Percentiles rank a stretch among this genome's conserved stretches.
phyloP scores from a whole-genome alignment of 768 basidiomycete genomes.

The Lenzites betulinus region DNA sequence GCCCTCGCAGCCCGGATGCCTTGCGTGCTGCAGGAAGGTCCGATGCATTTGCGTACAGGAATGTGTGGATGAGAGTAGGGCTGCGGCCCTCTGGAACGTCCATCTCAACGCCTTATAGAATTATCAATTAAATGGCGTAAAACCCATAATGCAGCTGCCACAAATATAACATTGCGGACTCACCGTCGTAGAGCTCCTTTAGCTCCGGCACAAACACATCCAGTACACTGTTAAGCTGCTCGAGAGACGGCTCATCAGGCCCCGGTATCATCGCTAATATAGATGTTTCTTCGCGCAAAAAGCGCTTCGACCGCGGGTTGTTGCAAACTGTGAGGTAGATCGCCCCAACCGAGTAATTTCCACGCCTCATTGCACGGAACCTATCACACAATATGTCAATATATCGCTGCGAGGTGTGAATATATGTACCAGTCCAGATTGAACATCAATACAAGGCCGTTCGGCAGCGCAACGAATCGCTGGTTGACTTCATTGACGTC shows the following conservation, averaged over 20 bases:
- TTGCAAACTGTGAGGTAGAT: conserved; percentile 29
- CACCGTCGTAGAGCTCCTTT: background rate
- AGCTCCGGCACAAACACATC: background rate
- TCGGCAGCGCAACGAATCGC: conserved; percentile 27
- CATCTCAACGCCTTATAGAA: background rate
- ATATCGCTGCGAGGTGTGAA: background rate
- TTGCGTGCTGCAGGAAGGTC: background rate
- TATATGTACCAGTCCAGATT: conserved; percentile 30
- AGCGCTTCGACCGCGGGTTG: conserved; percentile 25
- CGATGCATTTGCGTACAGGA: background rate
- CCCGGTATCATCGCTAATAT: conserved; percentile 28
- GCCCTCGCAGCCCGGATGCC: background rate
- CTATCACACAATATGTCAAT: background rate
- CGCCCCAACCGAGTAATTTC: conserved; percentile 27
- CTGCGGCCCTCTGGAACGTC: background rate
- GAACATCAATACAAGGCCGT: conserved; percentile 26
- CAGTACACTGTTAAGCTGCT: background rate
- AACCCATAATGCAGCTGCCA: background rate
- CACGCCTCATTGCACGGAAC: conserved; percentile 25
- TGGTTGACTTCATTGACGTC: conserved; percentile 23
- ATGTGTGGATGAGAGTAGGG: background rate
- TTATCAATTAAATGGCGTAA: background rate
- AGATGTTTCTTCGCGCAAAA: conserved; percentile 25
- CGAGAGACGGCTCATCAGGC: conserved; percentile 24
- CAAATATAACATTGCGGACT: background rate